A percentile compares a stretch with the other conserved stretches of the same genome.
Conservation (phyloP, 345 rosid genomes). For the Orychophragmus violaceus region DNA sequence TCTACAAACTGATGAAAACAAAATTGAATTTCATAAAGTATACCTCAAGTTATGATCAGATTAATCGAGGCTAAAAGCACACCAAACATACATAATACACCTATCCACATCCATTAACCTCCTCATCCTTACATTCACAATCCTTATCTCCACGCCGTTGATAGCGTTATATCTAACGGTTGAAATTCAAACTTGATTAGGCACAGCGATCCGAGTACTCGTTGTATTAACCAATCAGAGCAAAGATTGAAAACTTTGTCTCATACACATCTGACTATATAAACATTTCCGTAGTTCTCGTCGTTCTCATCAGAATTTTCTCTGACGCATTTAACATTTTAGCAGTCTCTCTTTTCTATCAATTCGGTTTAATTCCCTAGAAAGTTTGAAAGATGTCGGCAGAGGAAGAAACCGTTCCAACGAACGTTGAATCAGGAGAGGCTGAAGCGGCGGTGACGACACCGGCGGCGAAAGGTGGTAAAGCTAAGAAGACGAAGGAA, state of each 20-base stretch:
- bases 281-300: slow-evolving; percentile 32
- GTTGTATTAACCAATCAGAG: slow-evolving; percentile 43
- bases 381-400: slow-evolving; percentile 9
- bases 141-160: slow-evolving; percentile 34
- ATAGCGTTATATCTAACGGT: slow-evolving; percentile 52
- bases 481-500: slow-evolving; percentile 44
- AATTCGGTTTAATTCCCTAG: not conserved
- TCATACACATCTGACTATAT: slow-evolving; percentile 41
- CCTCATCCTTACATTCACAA: slow-evolving; percentile 16
- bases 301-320: slow-evolving; percentile 16
- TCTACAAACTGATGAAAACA: slow-evolving; percentile 26
- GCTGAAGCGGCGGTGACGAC: slow-evolving; percentile 18
- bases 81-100: slow-evolving; percentile 35
- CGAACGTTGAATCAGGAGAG: slow-evolving; percentile 42
- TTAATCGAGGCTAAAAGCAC: slow-evolving; percentile 63
- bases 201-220: slow-evolving; percentile 43
- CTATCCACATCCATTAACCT: slow-evolving; percentile 21
- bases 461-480: slow-evolving; percentile 32
- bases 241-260: slow-evolving; percentile 34
- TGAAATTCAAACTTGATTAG: slow-evolving; percentile 43
- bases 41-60: slow-evolving; percentile 24
- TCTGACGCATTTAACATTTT: slow-evolving; percentile 2
- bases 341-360: not conserved
- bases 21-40: slow-evolving; percentile 10
- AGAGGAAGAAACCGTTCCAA: slow-evolving; percentile 21